A percentile compares a stretch with the other conserved stretches of the same genome.
phyloP scores from a whole-genome alignment of 176 grass and related monocot species.

The Carex parvula region DNA sequence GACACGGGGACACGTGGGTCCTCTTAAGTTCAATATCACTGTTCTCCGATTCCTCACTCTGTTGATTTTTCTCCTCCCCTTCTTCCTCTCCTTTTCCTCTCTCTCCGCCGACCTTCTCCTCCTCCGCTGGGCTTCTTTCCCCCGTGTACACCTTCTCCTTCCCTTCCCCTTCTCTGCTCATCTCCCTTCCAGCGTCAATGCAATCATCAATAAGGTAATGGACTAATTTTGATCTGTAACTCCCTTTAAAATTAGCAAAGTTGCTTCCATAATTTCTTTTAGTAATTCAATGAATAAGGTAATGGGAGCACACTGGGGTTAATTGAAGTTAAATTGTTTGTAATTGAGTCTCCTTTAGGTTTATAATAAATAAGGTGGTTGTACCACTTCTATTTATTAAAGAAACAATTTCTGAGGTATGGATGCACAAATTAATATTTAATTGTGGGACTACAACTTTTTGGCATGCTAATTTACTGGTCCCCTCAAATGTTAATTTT shows the following conservation, averaged over 20 bases:
- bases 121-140: too few species aligned
- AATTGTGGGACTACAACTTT: neutral
- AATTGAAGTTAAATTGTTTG: neutral
- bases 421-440: too few species aligned
- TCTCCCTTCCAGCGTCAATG: too few species aligned
- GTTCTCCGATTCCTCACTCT: neutral
- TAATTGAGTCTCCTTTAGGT: constrained; percentile 3
- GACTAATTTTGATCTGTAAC: neutral
- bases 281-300: neutral
- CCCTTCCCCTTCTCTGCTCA: too few species aligned
- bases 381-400: too few species aligned
- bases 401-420: too few species aligned
- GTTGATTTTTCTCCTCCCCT: too few species aligned
- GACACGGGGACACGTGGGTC: neutral
- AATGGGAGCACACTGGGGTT: neutral
- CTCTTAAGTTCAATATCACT: neutral
- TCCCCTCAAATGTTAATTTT: neutral
- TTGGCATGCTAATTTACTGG: neutral
- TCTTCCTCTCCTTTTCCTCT: neutral
- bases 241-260: too few species aligned
- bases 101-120: too few species aligned
- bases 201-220: constrained; percentile 56
- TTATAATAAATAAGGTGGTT: neutral
- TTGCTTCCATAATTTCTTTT: neutral
- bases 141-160: too few species aligned